These are phyloP conservation scores for Mucor sp. DNA, from an alignment of 371 early-diverging fungal genomes.

Conservation along the genomic window DNA sequence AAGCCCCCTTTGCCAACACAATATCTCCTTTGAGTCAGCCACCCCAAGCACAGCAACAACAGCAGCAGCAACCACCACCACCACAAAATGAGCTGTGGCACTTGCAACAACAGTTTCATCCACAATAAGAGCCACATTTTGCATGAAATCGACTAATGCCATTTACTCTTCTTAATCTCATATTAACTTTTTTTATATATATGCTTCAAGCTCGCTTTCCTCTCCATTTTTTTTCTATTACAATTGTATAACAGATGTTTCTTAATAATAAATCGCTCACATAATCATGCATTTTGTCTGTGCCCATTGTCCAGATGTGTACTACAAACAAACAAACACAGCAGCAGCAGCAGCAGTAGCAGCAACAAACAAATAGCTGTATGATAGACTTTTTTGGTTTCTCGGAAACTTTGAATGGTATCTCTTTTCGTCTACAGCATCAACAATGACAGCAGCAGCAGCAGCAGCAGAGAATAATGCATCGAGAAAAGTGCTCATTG, in stretches of 20 bases:
- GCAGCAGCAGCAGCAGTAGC: too few relatives aligned
- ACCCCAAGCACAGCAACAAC: too few relatives aligned
- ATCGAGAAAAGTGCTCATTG: neutral
- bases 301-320: neutral
- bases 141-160: neutral
- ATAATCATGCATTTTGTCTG: neutral
- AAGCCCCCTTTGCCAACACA: constrained; percentile 5
- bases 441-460: neutral
- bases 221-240: neutral
- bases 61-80: neutral
- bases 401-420: neutral
- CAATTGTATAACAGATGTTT: neutral
- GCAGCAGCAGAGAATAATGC: neutral
- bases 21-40: neutral
- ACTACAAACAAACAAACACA: neutral
- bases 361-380: neutral
- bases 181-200: neutral
- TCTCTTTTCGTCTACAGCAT: neutral
- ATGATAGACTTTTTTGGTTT: neutral
- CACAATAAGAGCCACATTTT: neutral
- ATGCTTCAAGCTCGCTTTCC: neutral
- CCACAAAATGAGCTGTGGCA: neutral
- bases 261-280: neutral
- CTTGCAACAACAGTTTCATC: neutral
- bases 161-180: neutral